Percentiles rank a stretch among this genome's conserved stretches.
Conservation (phyloP, 805 yeast genomes). For the Zygotorulaspora danielsina region DNA sequence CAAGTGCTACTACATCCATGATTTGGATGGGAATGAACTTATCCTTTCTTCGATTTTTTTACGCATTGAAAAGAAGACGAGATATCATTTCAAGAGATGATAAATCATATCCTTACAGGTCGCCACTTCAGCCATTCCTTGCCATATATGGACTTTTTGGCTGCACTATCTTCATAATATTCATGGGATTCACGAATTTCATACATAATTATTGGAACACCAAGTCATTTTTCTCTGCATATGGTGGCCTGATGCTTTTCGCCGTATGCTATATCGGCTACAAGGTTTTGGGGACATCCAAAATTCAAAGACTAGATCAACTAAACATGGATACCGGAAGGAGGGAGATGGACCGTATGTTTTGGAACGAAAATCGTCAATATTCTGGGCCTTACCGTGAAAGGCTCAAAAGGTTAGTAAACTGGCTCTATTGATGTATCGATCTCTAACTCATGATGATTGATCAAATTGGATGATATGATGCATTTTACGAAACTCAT, state of each 20-base stretch:
- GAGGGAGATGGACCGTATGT: constrained; percentile 72
- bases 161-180: constrained; percentile 45
- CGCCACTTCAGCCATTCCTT: constrained; percentile 65
- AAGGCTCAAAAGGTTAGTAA: constrained; percentile 24
- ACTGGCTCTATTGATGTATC: constrained; percentile 32
- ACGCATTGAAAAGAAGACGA: constrained; percentile 55
- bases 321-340: constrained; percentile 81
- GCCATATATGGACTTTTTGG: constrained; percentile 62
- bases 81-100: constrained; percentile 63
- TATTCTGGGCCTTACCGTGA: constrained; percentile 35
- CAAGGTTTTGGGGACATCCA: constrained; percentile 56
- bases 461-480: too few relatives aligned
- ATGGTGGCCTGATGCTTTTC: constrained; percentile 57
- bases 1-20: constrained; percentile 70
- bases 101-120: constrained; percentile 60
- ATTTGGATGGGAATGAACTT: constrained; percentile 76
- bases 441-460: too few relatives aligned
- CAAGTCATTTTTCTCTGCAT: constrained; percentile 58
- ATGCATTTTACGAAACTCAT: too few relatives aligned
- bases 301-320: constrained; percentile 63
- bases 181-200: constrained; percentile 63
- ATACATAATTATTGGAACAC: constrained; percentile 56
- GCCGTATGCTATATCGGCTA: constrained; percentile 49
- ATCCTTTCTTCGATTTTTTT: constrained; percentile 59
- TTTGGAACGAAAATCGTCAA: constrained; percentile 71